Evolutionary conservation across 2,329 filamentous ascomycete genomes (phyloP), one percentile per base, ranked within the genome.

Genomic region (Fusarium sp.): DNA sequence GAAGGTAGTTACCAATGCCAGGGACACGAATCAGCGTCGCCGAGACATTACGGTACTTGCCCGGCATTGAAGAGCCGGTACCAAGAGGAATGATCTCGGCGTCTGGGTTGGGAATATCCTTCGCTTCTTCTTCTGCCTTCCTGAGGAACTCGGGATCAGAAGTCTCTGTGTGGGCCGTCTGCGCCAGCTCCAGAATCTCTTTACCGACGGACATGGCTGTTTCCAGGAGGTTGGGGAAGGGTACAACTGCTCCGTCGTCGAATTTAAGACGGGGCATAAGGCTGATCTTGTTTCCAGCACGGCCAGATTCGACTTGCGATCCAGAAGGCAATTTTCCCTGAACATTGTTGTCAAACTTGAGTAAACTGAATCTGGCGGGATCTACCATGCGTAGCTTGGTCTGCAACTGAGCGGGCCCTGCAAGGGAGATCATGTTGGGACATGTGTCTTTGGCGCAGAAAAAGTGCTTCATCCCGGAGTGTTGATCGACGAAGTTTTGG

Each of bases 21-120:
- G 96, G 96, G 5, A 97, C 91, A 16, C 92, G 88, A 46, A 99
- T 82, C 7, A 99, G 84, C 1, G 94, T 98, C 3, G 91, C 90
- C 13, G 95, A 97, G 22, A 99, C 96, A 78, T 98, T 99, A 74
- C 96, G 92, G 79, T 98, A 96, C 78, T 97, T 97, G 34, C 94
- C 97, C 3, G 96, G 96, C 18, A 92, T 78, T 1, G 95, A 92
- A 5, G 95, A 98, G 11, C 96, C 96, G 4, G 96, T 99, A 8
- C 96, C 96, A 1, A 99, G 87, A 2, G 94, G 89, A 41, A 94
- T 91, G 51, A 99, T 88, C 79, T 98, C 94, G 1, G 91, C 89
- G 74, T 98, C 91, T 34, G 88, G 86, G 70, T 89, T 88, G 4
- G 92, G 92, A 4, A 97, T 87, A 65, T 90, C 87, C n/a, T 85